Percentiles rank a stretch among this genome's conserved stretches.
phyloP scores from a whole-genome alignment of 1,284 basidiomycete species.

The Ceratobasidium sp. region DNA sequence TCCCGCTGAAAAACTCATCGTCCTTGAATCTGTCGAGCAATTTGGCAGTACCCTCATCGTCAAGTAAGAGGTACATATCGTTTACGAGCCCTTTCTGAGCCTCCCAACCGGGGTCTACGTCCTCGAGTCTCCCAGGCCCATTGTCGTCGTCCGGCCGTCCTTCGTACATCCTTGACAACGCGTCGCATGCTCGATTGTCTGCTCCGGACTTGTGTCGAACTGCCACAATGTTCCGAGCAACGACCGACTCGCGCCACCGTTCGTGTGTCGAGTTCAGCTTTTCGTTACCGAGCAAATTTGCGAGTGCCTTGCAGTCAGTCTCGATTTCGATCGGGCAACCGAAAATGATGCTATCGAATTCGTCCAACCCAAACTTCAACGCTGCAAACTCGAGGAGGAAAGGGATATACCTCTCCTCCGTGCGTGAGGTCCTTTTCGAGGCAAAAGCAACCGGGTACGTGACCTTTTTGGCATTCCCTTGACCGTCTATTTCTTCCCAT shows the following conservation, averaged over 20 bases:
- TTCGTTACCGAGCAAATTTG: slow-evolving; percentile 43
- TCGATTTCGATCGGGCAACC: slow-evolving; percentile 44
- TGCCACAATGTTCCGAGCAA: slow-evolving; percentile 25
- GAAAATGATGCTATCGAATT: slow-evolving; percentile 43
- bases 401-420: too few species aligned
- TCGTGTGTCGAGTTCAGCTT: slow-evolving; percentile 29
- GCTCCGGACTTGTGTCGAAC: slow-evolving; percentile 42
- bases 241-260: slow-evolving; percentile 39
- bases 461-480: background rate
- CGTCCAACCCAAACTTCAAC: slow-evolving; percentile 46
- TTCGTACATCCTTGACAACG: slow-evolving; percentile 31
- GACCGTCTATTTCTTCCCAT: background rate
- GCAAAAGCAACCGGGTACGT: slow-evolving; percentile 45
- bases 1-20: slow-evolving; percentile 40
- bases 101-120: slow-evolving; percentile 11
- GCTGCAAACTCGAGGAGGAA: too few species aligned
- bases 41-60: background rate
- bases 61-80: slow-evolving; percentile 31
- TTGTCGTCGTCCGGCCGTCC: background rate
- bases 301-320: slow-evolving; percentile 47
- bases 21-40: slow-evolving; percentile 37
- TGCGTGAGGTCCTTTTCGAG: too few species aligned
- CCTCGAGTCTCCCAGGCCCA: background rate
- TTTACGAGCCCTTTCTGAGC: slow-evolving; percentile 12
- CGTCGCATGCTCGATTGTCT: slow-evolving; percentile 43